Percentiles rank a stretch among this genome's conserved stretches.
Evolutionary conservation across 2,329 filamentous ascomycete species (phyloP).

Genomic region (Tricladium varicosporioides): DNA sequence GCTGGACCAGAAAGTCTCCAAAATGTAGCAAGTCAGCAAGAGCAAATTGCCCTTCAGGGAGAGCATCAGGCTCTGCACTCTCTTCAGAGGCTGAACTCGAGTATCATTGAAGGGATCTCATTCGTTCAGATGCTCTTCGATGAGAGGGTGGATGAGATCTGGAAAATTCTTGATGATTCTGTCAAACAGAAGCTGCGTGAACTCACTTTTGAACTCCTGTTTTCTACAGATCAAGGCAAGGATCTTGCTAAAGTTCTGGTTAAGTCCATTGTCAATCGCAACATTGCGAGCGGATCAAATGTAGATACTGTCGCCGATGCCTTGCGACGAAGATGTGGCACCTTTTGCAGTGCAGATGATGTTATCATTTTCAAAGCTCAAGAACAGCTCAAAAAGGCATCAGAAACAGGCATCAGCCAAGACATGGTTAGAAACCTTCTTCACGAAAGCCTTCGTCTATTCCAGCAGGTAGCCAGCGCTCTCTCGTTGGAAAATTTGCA

Average conservation of each 20-base stretch:
- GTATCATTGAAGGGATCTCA: conserved; percentile 93
- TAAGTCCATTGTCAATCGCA: conserved; percentile 96
- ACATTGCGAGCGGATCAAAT: conserved; percentile 94
- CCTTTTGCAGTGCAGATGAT: conserved; percentile 96
- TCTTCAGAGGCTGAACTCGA: conserved; percentile 78
- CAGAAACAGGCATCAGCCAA: conserved; percentile 71
- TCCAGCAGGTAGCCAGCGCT: conserved; percentile 82
- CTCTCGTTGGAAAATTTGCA: conserved; percentile 79
- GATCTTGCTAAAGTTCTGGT: conserved; percentile 92
- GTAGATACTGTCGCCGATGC: conserved; percentile 97
- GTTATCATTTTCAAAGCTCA: conserved; percentile 98
- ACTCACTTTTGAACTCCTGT: conserved; percentile 85
- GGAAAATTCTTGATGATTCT: conserved; percentile 68
- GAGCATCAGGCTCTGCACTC: conserved; percentile 92
- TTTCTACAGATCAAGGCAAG: conserved; percentile 74
- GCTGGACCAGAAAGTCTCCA: conserved; percentile 87
- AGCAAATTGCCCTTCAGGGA: conserved; percentile 87
- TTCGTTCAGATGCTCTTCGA: conserved; percentile 95
- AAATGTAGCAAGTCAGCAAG: conserved; percentile 75
- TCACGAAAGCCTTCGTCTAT: conserved; percentile 84
- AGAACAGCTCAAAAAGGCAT: conserved; percentile 86
- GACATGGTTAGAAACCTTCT: conserved; percentile 76
- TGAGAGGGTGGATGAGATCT: conserved; percentile 86
- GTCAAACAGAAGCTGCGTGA: conserved; percentile 68
- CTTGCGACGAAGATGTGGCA: conserved; percentile 86